These are phyloP conservation scores for Candida maesae DNA, from an alignment of 805 yeast species.

Conservation along the genomic window DNA sequence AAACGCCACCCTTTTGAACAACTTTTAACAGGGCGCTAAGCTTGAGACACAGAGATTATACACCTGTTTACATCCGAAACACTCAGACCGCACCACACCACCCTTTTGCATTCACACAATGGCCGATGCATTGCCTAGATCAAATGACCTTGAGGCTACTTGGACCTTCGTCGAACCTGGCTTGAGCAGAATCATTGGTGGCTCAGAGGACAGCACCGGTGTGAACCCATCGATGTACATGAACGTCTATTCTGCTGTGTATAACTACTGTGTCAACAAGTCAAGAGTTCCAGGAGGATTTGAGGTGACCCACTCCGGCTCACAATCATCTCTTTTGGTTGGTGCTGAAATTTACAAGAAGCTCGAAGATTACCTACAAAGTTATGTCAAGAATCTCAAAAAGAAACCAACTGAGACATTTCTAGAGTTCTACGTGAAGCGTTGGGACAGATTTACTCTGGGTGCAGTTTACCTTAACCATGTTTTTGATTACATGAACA, in stretches of 20 bases:
- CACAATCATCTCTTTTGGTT: constrained; percentile 49
- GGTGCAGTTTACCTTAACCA: constrained; percentile 92
- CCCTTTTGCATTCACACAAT: constrained; percentile 6
- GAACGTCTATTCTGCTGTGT: constrained; percentile 88
- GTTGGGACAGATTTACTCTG: constrained; percentile 85
- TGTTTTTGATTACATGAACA: constrained; percentile 90
- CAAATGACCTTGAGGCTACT: constrained; percentile 63
- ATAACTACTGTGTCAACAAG: constrained; percentile 85
- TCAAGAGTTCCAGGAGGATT: constrained; percentile 47
- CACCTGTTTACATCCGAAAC: no score
- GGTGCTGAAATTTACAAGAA: constrained; percentile 87
- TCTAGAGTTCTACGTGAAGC: constrained; percentile 75
- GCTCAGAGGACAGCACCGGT: constrained; percentile 48
- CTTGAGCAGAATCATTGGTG: constrained; percentile 63
- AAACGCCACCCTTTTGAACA: no score
- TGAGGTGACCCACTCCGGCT: constrained; percentile 20
- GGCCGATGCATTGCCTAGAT: constrained; percentile 40
- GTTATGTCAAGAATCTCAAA: constrained; percentile 50
- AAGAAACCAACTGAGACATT: constrained; percentile 61
- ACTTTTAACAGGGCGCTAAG: not conserved
- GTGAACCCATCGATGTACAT: constrained; percentile 73
- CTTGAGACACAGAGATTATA: not conserved
- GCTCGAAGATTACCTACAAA: constrained; percentile 60
- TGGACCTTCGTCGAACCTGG: constrained; percentile 82
- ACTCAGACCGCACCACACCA: no score